These are phyloP conservation scores for Thermoascus crustaceus DNA, from an alignment of 2,329 filamentous ascomycete genomes.

Conservation along the genomic window DNA sequence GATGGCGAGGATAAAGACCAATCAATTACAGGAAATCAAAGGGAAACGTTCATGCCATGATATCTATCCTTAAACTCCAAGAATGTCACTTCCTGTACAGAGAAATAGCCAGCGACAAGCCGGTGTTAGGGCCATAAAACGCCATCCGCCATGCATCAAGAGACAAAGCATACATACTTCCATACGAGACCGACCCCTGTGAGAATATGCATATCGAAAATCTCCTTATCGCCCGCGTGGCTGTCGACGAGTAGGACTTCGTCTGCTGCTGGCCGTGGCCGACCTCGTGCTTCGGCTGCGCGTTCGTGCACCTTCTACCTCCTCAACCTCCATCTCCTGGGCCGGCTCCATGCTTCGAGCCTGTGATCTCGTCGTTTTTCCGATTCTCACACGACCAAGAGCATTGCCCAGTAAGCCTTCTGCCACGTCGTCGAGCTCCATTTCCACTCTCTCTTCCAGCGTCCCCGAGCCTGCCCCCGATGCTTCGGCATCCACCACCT, in stretches of 20 bases:
- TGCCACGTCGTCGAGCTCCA: conserved; percentile 37
- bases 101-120: no score
- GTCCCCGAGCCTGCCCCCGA: conserved; percentile 10
- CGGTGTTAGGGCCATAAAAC: no score
- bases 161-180: not conserved
- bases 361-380: conserved; percentile 14
- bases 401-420: conserved; percentile 34
- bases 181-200: no score
- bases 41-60: no score
- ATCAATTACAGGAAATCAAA: no score
- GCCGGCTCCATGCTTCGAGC: conserved; percentile 8
- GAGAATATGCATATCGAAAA: not conserved
- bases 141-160: no score
- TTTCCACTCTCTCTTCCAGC: conserved; percentile 29
- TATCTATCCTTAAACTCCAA: no score
- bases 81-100: no score
- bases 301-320: conserved; percentile 14
- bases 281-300: conserved; percentile 15
- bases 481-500: conserved; percentile 23
- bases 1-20: no score
- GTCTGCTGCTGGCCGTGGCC: conserved; percentile 7
- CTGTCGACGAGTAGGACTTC: conserved; percentile 9
- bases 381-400: conserved; percentile 24
- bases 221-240: conserved; percentile 1
- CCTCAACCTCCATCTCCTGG: conserved; percentile 16